phyloP scores from a whole-genome alignment of 2,329 filamentous ascomycete species.

The Rutstroemia sp. region DNA sequence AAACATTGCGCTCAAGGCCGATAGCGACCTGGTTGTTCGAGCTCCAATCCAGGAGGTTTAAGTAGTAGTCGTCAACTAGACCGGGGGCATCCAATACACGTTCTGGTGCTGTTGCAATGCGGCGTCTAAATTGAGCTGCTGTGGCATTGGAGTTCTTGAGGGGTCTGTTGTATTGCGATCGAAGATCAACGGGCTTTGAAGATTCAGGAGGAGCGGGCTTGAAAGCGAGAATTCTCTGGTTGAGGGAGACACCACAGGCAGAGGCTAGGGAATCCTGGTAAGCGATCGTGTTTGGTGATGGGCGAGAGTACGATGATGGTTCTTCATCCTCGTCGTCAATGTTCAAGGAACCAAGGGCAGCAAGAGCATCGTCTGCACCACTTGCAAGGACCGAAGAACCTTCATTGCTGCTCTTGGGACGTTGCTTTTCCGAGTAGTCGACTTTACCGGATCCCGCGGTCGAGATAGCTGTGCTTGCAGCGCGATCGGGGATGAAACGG shows the following conservation, averaged over 20 bases:
- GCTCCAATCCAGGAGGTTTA: slow-evolving; percentile 98
- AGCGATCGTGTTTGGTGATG: slow-evolving; percentile 78
- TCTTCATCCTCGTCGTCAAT: slow-evolving; percentile 61
- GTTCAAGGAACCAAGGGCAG: slow-evolving; percentile 72
- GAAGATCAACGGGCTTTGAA: slow-evolving; percentile 94
- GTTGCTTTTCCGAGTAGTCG: slow-evolving; percentile 60
- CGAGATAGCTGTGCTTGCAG: slow-evolving; percentile 79
- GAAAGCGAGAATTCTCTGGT: slow-evolving; percentile 94
- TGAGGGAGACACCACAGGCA: slow-evolving; percentile 87
- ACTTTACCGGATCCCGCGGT: slow-evolving; percentile 80
- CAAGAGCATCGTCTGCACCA: slow-evolving; percentile 64
- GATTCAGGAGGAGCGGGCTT: slow-evolving; percentile 98
- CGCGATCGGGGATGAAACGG: slow-evolving; percentile 92
- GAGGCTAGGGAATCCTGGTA: slow-evolving; percentile 88
- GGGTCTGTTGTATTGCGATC: slow-evolving; percentile 95
- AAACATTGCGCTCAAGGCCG: slow-evolving; percentile 92
- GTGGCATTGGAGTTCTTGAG: slow-evolving; percentile 68
- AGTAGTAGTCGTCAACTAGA: slow-evolving; percentile 96
- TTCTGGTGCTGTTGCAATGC: slow-evolving; percentile 90
- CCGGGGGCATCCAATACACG: slow-evolving; percentile 94
- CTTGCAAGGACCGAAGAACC: slow-evolving; percentile 70
- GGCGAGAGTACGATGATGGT: slow-evolving; percentile 61
- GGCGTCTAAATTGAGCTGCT: slow-evolving; percentile 81
- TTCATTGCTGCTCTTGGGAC: slow-evolving; percentile 64
- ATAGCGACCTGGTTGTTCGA: slow-evolving; percentile 97